Evolutionary conservation across 2,329 filamentous ascomycete genomes (phyloP), one percentile per base, ranked within the genome.

Genomic region (Pyrenochaeta sp.): DNA sequence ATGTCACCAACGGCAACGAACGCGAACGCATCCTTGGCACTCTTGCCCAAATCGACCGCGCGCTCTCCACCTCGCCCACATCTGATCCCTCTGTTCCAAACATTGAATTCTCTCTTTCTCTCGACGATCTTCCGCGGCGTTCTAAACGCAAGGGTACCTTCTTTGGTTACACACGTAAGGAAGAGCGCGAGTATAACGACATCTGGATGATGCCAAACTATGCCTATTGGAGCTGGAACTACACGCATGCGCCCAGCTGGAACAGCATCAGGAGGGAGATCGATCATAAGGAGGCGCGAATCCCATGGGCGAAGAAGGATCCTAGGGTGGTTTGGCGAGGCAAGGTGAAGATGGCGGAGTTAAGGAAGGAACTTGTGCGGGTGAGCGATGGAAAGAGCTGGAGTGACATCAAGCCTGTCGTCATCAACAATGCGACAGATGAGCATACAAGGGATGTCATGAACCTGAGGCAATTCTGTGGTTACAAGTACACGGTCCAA

Each of bases 401-500:
- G 70, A 70, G 67, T 46, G 69, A 73, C 46, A 67, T 73, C 51
- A 72, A 72, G 48, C 66, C 68, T 2, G 70, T 73, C 14, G 70
- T 72, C 14, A 73, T 73, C 64, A 73, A 73, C 45, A 63, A 72
- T 30, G 58, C 64, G 3, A 61, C 51, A 6, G 70, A 73, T 39
- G 50, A 51, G 21, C 61, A 73, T 44, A 70, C 66, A 4, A 72
- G 69, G 51, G 69, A 73, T 44, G 68, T 73, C 3, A 72, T 73
- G 67, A 73, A 72, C 32, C 43, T 73, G 35, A 45, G 68, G 17
- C 62, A 73, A 48, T 73, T 73, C 42, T 73, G 69, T 50, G 67
- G 69, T 59, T 85, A 84, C 62, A 81, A 82, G 70, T 85, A 80
- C 61, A 75, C 84, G 1, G 78, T 79, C 2, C 82, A 85, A 50